Evolutionary conservation across 2,329 filamentous ascomycete species (phyloP).

Genomic region (Dactylellina haptotyla): DNA sequence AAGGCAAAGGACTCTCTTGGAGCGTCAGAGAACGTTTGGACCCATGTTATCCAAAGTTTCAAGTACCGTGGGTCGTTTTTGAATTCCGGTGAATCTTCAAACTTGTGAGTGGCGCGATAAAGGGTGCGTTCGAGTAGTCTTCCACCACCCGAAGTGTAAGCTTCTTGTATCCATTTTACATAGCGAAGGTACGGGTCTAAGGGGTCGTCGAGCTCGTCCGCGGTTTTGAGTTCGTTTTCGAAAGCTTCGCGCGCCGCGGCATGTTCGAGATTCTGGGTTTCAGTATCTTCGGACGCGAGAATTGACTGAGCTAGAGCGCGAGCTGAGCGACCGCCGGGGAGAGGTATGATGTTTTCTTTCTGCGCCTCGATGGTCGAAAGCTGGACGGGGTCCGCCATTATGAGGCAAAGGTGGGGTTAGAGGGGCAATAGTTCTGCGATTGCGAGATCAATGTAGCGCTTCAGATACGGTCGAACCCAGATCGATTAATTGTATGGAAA

Average conservation of each 20-base stretch:
- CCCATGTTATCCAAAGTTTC: constrained; percentile 93
- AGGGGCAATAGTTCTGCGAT: no score
- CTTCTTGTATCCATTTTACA: constrained; percentile 93
- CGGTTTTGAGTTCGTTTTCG: constrained; percentile 81
- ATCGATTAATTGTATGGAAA: no score
- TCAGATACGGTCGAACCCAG: no score
- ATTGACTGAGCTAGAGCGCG: constrained; percentile 74
- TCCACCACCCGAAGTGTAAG: constrained; percentile 90
- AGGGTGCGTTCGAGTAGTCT: constrained; percentile 91
- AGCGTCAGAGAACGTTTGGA: constrained; percentile 89
- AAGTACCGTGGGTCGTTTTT: constrained; percentile 95
- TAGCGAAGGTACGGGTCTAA: constrained; percentile 96
- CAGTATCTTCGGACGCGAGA: constrained; percentile 42
- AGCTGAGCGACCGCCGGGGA: constrained; percentile 88
- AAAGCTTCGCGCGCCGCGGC: constrained; percentile 56
- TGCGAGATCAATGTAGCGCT: no score
- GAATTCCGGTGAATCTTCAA: constrained; percentile 86
- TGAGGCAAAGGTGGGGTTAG: constrained; percentile 30
- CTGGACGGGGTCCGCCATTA: constrained; percentile 63
- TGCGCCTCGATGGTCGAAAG: constrained; percentile 78
- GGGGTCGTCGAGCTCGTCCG: constrained; percentile 88
- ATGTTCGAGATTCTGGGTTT: constrained; percentile 73
- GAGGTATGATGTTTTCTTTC: constrained; percentile 96
- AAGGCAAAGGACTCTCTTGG: constrained; percentile 93
- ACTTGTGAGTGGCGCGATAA: constrained; percentile 90